Conservation (phyloP, 78 protist genomes). For the Creolimax fragrantissima region DNA sequence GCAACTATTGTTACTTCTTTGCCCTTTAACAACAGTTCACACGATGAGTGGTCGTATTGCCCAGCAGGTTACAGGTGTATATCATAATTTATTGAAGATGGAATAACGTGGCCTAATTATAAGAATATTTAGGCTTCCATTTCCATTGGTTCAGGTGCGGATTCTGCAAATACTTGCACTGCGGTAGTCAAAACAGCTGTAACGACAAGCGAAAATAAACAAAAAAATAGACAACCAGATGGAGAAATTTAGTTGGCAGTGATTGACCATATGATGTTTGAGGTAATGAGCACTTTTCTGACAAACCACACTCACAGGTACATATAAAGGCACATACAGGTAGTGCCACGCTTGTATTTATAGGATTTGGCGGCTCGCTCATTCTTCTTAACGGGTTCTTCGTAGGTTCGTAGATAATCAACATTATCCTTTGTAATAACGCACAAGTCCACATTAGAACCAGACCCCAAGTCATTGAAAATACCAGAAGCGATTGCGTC, state of each 20-base stretch:
- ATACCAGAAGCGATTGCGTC: constrained; percentile 93
- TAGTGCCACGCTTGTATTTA: constrained; percentile 2
- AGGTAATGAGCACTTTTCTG: background rate
- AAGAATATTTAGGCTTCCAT: background rate
- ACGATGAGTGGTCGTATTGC: too few relatives aligned
- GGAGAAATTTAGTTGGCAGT: background rate
- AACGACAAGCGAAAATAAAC: background rate
- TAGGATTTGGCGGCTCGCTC: background rate
- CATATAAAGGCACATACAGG: background rate
- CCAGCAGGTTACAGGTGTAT: too few relatives aligned
- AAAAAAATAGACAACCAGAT: background rate
- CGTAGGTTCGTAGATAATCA: constrained; percentile 12
- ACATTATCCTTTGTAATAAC: constrained; percentile 56
- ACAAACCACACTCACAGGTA: background rate
- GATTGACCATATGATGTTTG: background rate
- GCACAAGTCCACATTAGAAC: constrained; percentile 86
- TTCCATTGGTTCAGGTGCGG: background rate
- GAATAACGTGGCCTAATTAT: too few relatives aligned
- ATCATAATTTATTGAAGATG: too few relatives aligned
- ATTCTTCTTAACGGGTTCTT: background rate
- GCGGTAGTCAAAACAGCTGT: background rate
- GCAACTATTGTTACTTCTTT: too few relatives aligned
- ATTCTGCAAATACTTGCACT: background rate
- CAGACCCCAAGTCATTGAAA: constrained; percentile 95
- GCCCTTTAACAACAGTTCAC: too few relatives aligned